phyloP scores from a whole-genome alignment of 1,139 yeast genomes.

The Candida sanyaensis region DNA sequence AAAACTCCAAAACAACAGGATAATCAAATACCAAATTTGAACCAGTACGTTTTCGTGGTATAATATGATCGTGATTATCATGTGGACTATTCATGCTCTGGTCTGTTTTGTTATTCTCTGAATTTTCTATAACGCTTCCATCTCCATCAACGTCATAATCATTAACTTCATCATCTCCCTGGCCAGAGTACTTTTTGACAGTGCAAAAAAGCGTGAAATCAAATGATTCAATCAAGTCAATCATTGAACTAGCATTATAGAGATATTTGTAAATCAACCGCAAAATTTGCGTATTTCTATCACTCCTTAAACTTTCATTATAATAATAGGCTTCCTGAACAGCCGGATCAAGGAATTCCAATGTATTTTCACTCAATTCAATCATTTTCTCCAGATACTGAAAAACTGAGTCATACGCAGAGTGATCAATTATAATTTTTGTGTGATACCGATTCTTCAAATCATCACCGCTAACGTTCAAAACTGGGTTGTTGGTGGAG shows the following conservation, averaged over 20 bases:
- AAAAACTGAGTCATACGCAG: slow-evolving; percentile 41
- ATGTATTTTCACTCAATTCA: slow-evolving; percentile 40
- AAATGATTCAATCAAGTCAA: slow-evolving; percentile 59
- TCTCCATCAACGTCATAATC: slow-evolving; percentile 16
- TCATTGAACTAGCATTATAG: slow-evolving; percentile 48
- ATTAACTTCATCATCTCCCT: slow-evolving; percentile 13
- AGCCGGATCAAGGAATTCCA: slow-evolving; percentile 39
- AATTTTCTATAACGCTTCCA: slow-evolving; percentile 4
- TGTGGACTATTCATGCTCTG: neutral
- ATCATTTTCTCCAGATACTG: slow-evolving; percentile 39
- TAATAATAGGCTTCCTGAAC: slow-evolving; percentile 36
- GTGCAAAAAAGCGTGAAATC: slow-evolving; percentile 61
- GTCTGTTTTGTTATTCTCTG: neutral
- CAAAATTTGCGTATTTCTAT: slow-evolving; percentile 55
- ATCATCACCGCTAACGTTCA: slow-evolving; percentile 50
- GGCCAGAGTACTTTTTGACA: slow-evolving; percentile 29
- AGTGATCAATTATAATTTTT: slow-evolving; percentile 52
- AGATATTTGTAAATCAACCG: slow-evolving; percentile 55
- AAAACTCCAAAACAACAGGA: slow-evolving; percentile 71
- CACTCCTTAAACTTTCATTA: slow-evolving; percentile 38
- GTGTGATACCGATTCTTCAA: slow-evolving; percentile 44
- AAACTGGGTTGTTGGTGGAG: slow-evolving; percentile 36
- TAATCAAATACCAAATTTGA: slow-evolving; percentile 50
- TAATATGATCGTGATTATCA: neutral
- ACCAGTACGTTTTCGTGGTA: slow-evolving; percentile 4